These are phyloP conservation scores for Cercospora canescens DNA, from an alignment of 2,329 filamentous ascomycete genomes.

Conservation along the genomic window DNA sequence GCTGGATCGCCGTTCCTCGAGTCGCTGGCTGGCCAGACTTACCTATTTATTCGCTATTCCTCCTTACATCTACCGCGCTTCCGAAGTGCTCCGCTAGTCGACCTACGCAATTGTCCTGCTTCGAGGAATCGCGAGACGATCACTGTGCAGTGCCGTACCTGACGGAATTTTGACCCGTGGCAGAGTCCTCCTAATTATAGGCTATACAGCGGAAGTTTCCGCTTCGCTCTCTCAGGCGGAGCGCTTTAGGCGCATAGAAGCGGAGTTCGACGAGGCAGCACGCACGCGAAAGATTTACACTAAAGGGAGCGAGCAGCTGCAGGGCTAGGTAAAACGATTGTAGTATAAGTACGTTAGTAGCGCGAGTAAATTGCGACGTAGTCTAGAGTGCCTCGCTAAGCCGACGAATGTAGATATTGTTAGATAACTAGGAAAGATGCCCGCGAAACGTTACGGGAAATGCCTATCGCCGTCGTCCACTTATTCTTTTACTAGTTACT, in stretches of 20 bases:
- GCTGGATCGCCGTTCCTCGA: background rate
- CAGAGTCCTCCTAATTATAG: background rate
- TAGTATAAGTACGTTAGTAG: background rate
- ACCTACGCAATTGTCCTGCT: background rate
- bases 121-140: background rate
- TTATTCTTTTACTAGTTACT: conserved; percentile 4
- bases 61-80: background rate
- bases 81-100: background rate
- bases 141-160: background rate
- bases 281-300: background rate
- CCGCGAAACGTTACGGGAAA: background rate
- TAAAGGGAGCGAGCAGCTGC: background rate
- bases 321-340: background rate
- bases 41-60: conserved; percentile 1
- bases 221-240: background rate
- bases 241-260: background rate
- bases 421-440: conserved; percentile 1
- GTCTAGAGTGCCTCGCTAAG: background rate
- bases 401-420: background rate
- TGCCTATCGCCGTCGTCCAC: background rate
- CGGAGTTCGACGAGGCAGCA: background rate
- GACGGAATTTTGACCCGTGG: background rate
- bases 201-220: background rate
- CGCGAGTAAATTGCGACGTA: background rate
- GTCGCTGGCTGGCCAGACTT: background rate